These are phyloP conservation scores for Schwanniomyces vanrijiae DNA, from an alignment of 805 yeast species.

Conservation along the genomic window DNA sequence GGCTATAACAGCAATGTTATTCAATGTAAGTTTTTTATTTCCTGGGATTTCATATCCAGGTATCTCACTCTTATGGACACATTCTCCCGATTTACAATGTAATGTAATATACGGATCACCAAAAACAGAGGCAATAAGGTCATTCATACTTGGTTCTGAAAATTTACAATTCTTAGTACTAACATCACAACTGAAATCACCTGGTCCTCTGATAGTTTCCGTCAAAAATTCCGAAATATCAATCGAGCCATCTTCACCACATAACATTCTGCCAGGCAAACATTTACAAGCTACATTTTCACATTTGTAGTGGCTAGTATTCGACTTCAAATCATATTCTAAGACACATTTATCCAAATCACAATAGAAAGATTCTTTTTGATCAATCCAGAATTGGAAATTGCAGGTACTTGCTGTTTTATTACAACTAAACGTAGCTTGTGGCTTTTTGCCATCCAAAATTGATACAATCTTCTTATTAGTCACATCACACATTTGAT, in stretches of 20 bases:
- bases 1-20: conserved; percentile 47
- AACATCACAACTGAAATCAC: conserved; percentile 81
- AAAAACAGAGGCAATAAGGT: conserved; percentile 81
- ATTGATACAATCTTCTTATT: conserved; percentile 81
- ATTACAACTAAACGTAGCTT: conserved; percentile 89
- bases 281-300: conserved; percentile 81
- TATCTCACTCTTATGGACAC: conserved; percentile 86
- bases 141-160: conserved; percentile 96
- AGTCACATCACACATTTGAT: conserved; percentile 94
- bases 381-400: conserved; percentile 95
- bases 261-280: conserved; percentile 86
- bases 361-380: conserved; percentile 87
- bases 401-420: conserved; percentile 65
- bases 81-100: conserved; percentile 83
- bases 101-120: conserved; percentile 92
- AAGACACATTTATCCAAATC: conserved; percentile 74
- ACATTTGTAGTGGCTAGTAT: conserved; percentile 77
- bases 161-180: conserved; percentile 64
- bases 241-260: conserved; percentile 92
- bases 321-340: conserved; percentile 57
- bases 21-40: conserved; percentile 41
- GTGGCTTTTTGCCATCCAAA: conserved; percentile 78
- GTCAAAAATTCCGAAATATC: conserved; percentile 91
- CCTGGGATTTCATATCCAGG: conserved; percentile 85
- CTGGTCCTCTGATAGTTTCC: conserved; percentile 91